Evolutionary conservation across 108 stramenopile genomes (phyloP).

Genomic region (Seminavis robusta): DNA sequence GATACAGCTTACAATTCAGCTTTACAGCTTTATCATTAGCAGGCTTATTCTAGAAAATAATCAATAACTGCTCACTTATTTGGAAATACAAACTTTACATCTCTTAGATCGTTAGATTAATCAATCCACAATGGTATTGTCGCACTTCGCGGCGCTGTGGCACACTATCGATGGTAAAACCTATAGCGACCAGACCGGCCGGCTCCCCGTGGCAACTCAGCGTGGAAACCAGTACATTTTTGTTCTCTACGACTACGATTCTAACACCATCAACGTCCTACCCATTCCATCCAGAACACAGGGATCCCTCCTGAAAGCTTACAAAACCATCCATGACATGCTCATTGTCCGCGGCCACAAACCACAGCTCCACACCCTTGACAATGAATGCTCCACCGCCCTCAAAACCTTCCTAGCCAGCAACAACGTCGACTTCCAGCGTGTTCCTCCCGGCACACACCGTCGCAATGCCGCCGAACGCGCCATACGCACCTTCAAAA

Average conservation of each 20-base stretch:
- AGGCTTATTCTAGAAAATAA: no score
- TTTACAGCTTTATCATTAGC: no score
- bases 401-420: conserved; percentile 10
- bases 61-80: no score
- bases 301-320: background rate
- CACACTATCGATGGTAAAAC: no score
- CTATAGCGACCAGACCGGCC: conserved; percentile 41
- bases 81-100: no score
- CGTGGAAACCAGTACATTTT: conserved; percentile 39
- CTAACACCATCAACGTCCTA: conserved; percentile 24
- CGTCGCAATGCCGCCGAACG: conserved; percentile 43
- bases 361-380: conserved; percentile 5
- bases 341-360: background rate
- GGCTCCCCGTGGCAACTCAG: conserved; percentile 14
- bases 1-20: no score
- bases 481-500: conserved; percentile 46
- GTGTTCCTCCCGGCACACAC: conserved; percentile 32
- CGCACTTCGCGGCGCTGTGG: no score
- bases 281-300: conserved; percentile 9
- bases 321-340: conserved; percentile 1
- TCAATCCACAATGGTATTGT: no score
- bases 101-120: no score
- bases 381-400: conserved; percentile 21
- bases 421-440: conserved; percentile 24
- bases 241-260: conserved; percentile 35